Evolutionary conservation across 306 rosid genomes (phyloP), one percentile per base, ranked within the genome.

Genomic region (Glycine tomentella): DNA sequence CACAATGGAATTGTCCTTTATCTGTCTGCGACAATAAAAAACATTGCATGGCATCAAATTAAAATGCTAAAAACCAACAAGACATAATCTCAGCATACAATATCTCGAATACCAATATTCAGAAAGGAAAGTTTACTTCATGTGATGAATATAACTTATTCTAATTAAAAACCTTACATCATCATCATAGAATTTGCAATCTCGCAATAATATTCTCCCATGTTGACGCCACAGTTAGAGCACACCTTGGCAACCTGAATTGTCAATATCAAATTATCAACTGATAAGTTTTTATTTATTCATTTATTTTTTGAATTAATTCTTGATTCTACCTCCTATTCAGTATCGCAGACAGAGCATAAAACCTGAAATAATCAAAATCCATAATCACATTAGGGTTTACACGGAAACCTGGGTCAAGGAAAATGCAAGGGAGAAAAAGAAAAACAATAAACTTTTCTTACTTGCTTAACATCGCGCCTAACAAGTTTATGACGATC

Each of bases 161-260:
- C n/a, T n/a, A n/a, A n/a, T n/a, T n/a, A n/a, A n/a, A n/a, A n/a
- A 20, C 20, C 20, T 20, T 20, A 20, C 20, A 20, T 90, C 71
- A 11, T 89, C 93, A 31, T 78, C 20, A 20, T 20, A 88, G 82
- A 93, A 93, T 84, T 89, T 91, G 91, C 96, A 91, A 89, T 85
- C 31, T 80, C 85, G 16, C 92, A 91, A 76, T 80, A 91, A 73
- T 93, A 91, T 67, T 91, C 93, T 52, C 93, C 94, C 93, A 91
- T 90, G 76, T 82, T 87, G 75, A 91, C 93, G 12, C 90, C 90
- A 58, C 93, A 90, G 1, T 82, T 88, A 10, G 90, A 77, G 79
- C 97, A 93, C 79, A 84, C 62, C 84, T 85, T 86, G 44, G 93
- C 87, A 85, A 85, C 94, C 97, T 91, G 77, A 61, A 67, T 69